Conservation (phyloP, 495 filamentous ascomycete species). For the Penicillium canescens region DNA sequence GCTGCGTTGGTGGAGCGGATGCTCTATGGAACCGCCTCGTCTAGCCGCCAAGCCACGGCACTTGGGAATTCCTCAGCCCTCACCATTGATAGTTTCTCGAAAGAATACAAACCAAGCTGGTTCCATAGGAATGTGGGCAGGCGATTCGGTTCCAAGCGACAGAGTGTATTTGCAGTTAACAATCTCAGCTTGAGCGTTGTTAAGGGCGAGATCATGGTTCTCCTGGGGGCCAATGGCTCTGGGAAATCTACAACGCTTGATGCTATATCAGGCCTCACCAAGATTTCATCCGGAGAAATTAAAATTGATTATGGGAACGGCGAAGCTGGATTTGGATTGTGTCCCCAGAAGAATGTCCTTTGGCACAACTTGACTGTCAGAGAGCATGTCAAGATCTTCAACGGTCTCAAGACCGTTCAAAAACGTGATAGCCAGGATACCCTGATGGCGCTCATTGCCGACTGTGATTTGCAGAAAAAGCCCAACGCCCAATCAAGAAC, state of each 20-base stretch:
- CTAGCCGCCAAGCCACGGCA: slow-evolving; percentile 54
- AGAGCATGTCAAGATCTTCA: slow-evolving; percentile 80
- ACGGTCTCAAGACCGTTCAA: slow-evolving; percentile 65
- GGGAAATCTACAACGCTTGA: slow-evolving; percentile 89
- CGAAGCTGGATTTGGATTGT: slow-evolving; percentile 78
- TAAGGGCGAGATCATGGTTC: slow-evolving; percentile 75
- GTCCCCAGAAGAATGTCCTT: slow-evolving; percentile 86
- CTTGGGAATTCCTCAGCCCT: slow-evolving; percentile 49
- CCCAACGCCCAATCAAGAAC: slow-evolving; percentile 62
- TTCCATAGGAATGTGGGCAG: slow-evolving; percentile 46
- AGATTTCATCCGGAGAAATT: slow-evolving; percentile 69
- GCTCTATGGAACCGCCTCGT: slow-evolving; percentile 71
- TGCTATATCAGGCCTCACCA: slow-evolving; percentile 75
- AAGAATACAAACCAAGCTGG: slow-evolving; percentile 68
- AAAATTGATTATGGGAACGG: slow-evolving; percentile 56
- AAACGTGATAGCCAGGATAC: slow-evolving; percentile 36
- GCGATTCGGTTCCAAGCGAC: slow-evolving; percentile 55
- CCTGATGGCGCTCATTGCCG: slow-evolving; percentile 45
- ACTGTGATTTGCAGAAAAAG: slow-evolving; percentile 73
- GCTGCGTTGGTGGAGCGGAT: slow-evolving; percentile 70
- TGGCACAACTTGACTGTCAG: slow-evolving; percentile 82
- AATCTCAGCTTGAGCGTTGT: slow-evolving; percentile 62
- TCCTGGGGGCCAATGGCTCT: slow-evolving; percentile 83
- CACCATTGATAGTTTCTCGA: slow-evolving; percentile 66
- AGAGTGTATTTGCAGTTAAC: slow-evolving; percentile 72